phyloP scores from a whole-genome alignment of 1,284 basidiomycete species.

The Earliella scabrosa region DNA sequence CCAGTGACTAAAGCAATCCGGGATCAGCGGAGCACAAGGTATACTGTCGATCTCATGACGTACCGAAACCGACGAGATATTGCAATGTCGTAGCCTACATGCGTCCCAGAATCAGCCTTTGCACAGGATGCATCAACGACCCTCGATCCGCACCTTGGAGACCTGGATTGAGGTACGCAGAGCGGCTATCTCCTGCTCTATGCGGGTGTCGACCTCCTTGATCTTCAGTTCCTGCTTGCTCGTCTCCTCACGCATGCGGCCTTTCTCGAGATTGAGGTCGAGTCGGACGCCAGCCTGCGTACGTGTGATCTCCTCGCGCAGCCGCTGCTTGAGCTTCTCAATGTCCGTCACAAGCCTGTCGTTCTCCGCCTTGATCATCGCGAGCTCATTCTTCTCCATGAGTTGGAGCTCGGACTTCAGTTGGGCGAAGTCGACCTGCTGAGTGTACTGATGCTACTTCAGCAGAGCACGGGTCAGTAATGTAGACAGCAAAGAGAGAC shows the following conservation, averaged over 20 bases:
- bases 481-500: background rate
- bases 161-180: conserved; percentile 91
- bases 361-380: conserved; percentile 95
- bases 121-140: background rate
- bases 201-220: conserved; percentile 97
- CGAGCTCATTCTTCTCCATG: conserved; percentile 97
- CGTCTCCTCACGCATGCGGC: conserved; percentile 92
- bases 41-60: conserved; percentile 31
- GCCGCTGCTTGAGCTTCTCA: conserved; percentile 94
- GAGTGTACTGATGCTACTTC: conserved; percentile 86
- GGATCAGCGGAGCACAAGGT: background rate
- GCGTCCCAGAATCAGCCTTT: background rate
- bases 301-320: conserved; percentile 90
- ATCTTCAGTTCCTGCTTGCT: conserved; percentile 95
- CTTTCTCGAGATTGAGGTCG: conserved; percentile 97
- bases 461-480: background rate
- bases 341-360: conserved; percentile 92
- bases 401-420: conserved; percentile 96
- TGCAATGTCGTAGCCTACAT: conserved; percentile 79
- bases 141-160: conserved; percentile 67
- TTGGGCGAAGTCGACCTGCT: conserved; percentile 97
- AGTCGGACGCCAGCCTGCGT: conserved; percentile 95
- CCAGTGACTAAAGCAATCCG: conserved; percentile 69
- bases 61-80: conserved; percentile 84
- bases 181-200: conserved; percentile 95